Conservation (phyloP, 2,329 filamentous ascomycete species). For the Emmonsia crescens region DNA sequence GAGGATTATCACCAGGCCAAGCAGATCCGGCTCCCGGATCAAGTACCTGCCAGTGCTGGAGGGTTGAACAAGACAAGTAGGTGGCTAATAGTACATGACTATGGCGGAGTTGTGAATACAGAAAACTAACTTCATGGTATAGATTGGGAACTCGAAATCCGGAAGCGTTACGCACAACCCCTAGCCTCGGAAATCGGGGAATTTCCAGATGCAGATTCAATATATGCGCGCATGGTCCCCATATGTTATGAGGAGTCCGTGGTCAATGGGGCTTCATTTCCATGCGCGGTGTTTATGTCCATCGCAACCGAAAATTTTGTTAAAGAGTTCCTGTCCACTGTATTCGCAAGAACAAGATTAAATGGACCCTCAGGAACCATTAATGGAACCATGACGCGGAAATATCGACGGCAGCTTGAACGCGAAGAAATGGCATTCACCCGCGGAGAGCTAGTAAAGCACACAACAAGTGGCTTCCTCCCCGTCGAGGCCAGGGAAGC, state of each 20-base stretch:
- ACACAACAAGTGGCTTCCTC: slow-evolving; percentile 60
- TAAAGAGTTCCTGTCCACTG: slow-evolving; percentile 47
- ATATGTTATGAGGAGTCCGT: slow-evolving; percentile 57
- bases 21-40: slow-evolving; percentile 44
- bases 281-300: slow-evolving; percentile 50
- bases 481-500: slow-evolving; percentile 72
- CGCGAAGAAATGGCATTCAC: slow-evolving; percentile 63
- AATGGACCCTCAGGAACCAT: slow-evolving; percentile 54
- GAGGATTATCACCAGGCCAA: slow-evolving; percentile 37
- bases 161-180: slow-evolving; percentile 52
- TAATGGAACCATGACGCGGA: slow-evolving; percentile 66
- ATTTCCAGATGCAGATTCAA: slow-evolving; percentile 48
- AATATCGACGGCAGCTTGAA: slow-evolving; percentile 63
- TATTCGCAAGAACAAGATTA: slow-evolving; percentile 44
- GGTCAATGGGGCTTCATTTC: slow-evolving; percentile 40
- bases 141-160: slow-evolving; percentile 56
- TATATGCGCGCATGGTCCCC: slow-evolving; percentile 50
- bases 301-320: slow-evolving; percentile 52
- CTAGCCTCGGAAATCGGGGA: slow-evolving; percentile 52
- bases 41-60: slow-evolving; percentile 57
- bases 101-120: slow-evolving; percentile 1
- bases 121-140: slow-evolving; percentile 4
- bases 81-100: slow-evolving; percentile 9
- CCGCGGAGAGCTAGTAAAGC: slow-evolving; percentile 62
- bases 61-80: slow-evolving; percentile 72